A percentile compares a stretch with the other conserved stretches of the same genome.
These are phyloP conservation scores for Saccharomycopsis vini DNA, from an alignment of 805 yeast genomes.

Conservation along the genomic window DNA sequence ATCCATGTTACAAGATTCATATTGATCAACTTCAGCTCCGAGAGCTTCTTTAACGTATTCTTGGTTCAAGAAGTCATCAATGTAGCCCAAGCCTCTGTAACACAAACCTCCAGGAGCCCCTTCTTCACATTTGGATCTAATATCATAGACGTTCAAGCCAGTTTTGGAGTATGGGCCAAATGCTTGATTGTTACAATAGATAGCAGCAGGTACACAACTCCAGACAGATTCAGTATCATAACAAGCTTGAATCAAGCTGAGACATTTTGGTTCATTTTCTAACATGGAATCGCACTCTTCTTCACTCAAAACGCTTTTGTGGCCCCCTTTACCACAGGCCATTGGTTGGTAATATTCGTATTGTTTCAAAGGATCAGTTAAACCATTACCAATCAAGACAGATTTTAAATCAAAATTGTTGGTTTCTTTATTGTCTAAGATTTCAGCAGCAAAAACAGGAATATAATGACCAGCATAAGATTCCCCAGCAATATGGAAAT, in stretches of 20 bases:
- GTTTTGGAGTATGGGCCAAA: slow-evolving; percentile 77
- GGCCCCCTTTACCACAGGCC: slow-evolving; percentile 93
- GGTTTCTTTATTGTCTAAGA: slow-evolving; percentile 50
- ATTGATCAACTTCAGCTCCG: slow-evolving; percentile 83
- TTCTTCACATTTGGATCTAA: slow-evolving; percentile 72
- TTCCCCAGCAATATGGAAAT: slow-evolving; percentile 88
- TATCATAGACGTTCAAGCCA: slow-evolving; percentile 88
- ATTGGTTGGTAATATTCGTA: slow-evolving; percentile 75
- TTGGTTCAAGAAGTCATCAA: slow-evolving; percentile 72
- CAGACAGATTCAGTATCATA: slow-evolving; percentile 66
- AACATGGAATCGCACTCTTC: slow-evolving; percentile 72
- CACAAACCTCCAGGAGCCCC: slow-evolving; percentile 41
- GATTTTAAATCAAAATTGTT: slow-evolving; percentile 60
- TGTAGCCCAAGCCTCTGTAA: slow-evolving; percentile 64
- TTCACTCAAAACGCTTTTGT: slow-evolving; percentile 63
- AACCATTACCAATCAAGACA: slow-evolving; percentile 83
- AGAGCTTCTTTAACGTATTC: slow-evolving; percentile 70
- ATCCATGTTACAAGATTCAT: slow-evolving; percentile 70
- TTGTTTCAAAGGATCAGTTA: slow-evolving; percentile 78
- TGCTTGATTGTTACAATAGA: slow-evolving; percentile 83
- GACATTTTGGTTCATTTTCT: slow-evolving; percentile 66
- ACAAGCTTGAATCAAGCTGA: slow-evolving; percentile 65
- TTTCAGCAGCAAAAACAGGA: slow-evolving; percentile 81
- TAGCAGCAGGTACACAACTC: slow-evolving; percentile 84
- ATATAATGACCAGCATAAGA: slow-evolving; percentile 92